Evolutionary conservation across 2,329 filamentous ascomycete species (phyloP).

Genomic region (Talaromyces sp.): DNA sequence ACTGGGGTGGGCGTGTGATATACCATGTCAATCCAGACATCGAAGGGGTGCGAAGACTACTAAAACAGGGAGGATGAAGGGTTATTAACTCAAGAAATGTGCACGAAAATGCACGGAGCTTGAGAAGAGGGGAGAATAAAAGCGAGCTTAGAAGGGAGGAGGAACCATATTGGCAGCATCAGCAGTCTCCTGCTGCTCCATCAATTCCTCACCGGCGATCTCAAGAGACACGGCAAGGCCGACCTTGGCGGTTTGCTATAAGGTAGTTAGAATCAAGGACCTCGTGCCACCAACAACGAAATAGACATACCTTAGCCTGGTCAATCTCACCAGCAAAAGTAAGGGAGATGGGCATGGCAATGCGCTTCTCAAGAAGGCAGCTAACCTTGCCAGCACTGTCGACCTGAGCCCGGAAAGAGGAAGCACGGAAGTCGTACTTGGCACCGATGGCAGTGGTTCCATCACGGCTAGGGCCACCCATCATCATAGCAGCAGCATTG

Average conservation of each 20-base stretch:
- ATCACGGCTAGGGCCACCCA: conserved; percentile 80
- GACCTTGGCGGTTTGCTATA: conserved; percentile 89
- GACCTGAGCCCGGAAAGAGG: conserved; percentile 92
- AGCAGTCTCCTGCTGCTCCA: conserved; percentile 74
- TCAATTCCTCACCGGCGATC: conserved; percentile 78
- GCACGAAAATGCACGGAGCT: conserved; percentile 6
- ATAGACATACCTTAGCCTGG: conserved; percentile 74
- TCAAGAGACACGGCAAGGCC: conserved; percentile 93
- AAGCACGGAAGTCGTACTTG: conserved; percentile 98
- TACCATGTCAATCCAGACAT: conserved; percentile 36
- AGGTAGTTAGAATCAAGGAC: conserved; percentile 1
- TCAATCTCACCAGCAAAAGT: conserved; percentile 97
- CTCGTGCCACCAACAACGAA: background rate
- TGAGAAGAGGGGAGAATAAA: conserved; percentile 15
- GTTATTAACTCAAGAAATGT: conserved; percentile 30
- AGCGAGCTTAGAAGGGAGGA: conserved; percentile 52
- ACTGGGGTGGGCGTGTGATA: conserved; percentile 31
- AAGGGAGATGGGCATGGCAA: conserved; percentile 87
- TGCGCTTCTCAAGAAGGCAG: conserved; percentile 91
- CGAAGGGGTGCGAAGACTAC: conserved; percentile 44
- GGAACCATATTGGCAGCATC: conserved; percentile 48
- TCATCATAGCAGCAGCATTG: conserved; percentile 66
- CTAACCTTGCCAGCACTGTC: conserved; percentile 94
- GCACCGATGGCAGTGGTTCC: conserved; percentile 88
- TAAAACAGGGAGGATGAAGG: conserved; percentile 46